Evolutionary conservation across 768 basidiomycete genomes (phyloP).

Genomic region (Boletus huronensis): DNA sequence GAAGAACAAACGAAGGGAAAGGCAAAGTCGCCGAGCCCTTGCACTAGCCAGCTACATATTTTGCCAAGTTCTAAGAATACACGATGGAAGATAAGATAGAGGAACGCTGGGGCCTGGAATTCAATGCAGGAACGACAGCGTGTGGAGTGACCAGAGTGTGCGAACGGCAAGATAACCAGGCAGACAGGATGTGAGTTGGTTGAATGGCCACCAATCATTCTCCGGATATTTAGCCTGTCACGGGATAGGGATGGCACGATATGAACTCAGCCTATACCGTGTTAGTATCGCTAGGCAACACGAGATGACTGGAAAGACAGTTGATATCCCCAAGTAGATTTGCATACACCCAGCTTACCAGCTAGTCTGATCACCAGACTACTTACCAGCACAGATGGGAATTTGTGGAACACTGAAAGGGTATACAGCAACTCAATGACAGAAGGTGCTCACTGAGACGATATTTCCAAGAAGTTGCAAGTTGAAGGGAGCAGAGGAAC

Average conservation of each 20-base stretch:
- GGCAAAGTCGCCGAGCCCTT: neutral
- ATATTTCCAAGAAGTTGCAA: neutral
- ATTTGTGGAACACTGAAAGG: neutral
- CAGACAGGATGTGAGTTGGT: neutral
- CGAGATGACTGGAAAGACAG: no score
- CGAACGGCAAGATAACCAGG: neutral
- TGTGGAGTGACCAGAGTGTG: neutral
- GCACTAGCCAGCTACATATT: slow-evolving; percentile 1
- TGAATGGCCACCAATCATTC: neutral
- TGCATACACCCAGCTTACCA: neutral
- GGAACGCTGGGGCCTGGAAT: neutral
- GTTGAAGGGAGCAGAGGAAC: neutral
- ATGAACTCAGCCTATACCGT: neutral
- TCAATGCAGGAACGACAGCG: neutral
- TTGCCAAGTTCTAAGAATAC: slow-evolving; percentile 1
- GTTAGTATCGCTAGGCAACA: neutral
- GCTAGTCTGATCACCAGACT: no score
- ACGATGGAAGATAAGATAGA: slow-evolving; percentile 3
- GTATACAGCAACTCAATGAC: neutral
- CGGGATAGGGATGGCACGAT: neutral
- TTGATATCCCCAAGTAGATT: neutral
- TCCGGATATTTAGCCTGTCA: neutral
- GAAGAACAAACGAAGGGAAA: neutral
- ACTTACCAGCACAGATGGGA: neutral
- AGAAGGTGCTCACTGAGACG: neutral